phyloP scores from a whole-genome alignment of 257 asterid species.

The Misopates orontium region DNA sequence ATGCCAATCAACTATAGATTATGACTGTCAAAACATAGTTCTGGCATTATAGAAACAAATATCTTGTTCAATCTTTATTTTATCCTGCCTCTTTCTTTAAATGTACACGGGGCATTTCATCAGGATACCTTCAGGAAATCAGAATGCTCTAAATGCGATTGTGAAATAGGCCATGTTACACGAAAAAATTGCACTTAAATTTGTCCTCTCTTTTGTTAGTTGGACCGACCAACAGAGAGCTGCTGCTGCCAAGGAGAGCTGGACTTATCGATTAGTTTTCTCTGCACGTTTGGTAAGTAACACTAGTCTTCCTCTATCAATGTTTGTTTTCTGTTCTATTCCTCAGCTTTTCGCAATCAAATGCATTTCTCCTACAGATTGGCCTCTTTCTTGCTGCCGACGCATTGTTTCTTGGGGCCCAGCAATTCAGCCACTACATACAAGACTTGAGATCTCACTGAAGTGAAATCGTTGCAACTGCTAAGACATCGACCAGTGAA shows the following conservation, averaged over 20 bases:
- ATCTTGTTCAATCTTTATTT: too few relatives aligned
- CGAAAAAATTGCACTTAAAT: background rate
- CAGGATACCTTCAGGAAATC: background rate
- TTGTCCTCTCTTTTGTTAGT: slow-evolving; percentile 39
- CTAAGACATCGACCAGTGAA: background rate
- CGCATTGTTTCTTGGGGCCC: slow-evolving; percentile 80
- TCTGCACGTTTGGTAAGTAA: slow-evolving; percentile 81
- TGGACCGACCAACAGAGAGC: slow-evolving; percentile 98
- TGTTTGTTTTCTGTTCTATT: background rate
- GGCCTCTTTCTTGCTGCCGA: slow-evolving; percentile 70
- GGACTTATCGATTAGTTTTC: slow-evolving; percentile 78
- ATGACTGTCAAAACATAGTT: too few relatives aligned
- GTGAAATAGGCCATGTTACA: background rate
- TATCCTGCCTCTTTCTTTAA: too few relatives aligned
- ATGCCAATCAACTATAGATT: too few relatives aligned
- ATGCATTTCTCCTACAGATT: slow-evolving; percentile 40
- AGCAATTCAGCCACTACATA: slow-evolving; percentile 68
- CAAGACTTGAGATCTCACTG: slow-evolving; percentile 67
- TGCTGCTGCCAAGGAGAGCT: slow-evolving; percentile 90
- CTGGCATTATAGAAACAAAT: too few relatives aligned
- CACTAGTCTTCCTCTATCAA: slow-evolving; percentile 11
- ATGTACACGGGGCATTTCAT: background rate
- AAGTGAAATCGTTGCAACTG: background rate
- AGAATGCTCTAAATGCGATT: background rate
- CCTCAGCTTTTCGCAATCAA: slow-evolving; percentile 13